Base-by-base conservation (phyloP, 768 basidiomycete genomes). In the Suillus variegatus region DNA sequence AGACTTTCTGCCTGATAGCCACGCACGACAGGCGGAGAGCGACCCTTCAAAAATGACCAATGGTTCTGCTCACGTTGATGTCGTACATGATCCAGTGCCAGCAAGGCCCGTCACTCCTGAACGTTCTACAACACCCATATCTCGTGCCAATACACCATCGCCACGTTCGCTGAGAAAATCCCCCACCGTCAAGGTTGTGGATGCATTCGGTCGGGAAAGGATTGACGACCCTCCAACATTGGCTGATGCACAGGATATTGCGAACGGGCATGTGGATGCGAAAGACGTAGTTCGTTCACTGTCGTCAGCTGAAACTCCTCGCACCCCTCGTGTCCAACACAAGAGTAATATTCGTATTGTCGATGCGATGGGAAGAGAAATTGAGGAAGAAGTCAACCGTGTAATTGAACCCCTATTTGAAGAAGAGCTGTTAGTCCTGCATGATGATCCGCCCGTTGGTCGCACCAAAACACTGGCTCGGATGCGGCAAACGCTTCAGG, bases 311-410 rank as follows among this genome's bases (percentile, higher is more conserved):
- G 61, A 61, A 13, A 49, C 73, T 8, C 70, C 68, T 55, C 55
- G 61, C 35, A 71, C 70, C 16, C 68, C 68, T 35, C 75, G 60
- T 73, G 35, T 16, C 52, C 40, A 74, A 12, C 82, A 69, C 61
- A 82, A 74, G 69, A 84, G 80, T 66, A 70, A 74, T 32, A 79
- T 91, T 60, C 84, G 88, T 51, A 77, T 92, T 41, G 82, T 91
- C 49, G 90, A 93, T 72, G 88, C 88, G 6, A 87, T 89, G 84
- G 91, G 90, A 9, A 82, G 79, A 61, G 85, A 88, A 68, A 78
- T 90, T 18, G 80, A 83, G 62, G 79, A 78, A 52, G 54, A 67
- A 9, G 41, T 65, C 38, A 64, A 68, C 36, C 66, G 55, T 64
- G 61, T 55, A 65, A 35, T 63, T 66, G 62, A 72, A 64, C 67